Evolutionary conservation across 2,329 filamentous ascomycete genomes (phyloP).

Genomic region (Cercospora janseana): DNA sequence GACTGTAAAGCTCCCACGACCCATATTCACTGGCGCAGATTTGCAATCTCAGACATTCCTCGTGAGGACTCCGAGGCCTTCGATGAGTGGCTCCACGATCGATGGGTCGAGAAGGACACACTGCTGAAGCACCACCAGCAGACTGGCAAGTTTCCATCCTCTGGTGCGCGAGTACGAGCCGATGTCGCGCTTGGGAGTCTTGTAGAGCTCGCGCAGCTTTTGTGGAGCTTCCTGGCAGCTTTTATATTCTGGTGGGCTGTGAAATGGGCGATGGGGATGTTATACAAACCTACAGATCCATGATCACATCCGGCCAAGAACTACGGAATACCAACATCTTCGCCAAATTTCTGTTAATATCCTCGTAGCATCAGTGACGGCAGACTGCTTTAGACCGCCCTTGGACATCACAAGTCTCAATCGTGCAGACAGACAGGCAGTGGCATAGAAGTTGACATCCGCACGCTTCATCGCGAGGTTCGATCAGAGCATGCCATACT

Average conservation of each 20-base stretch:
- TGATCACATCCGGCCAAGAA: too few relatives aligned
- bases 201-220: slow-evolving; percentile 46
- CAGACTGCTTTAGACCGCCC: too few relatives aligned
- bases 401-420: too few relatives aligned
- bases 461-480: too few relatives aligned
- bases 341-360: too few relatives aligned
- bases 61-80: slow-evolving; percentile 70
- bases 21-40: slow-evolving; percentile 96
- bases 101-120: slow-evolving; percentile 90
- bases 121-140: slow-evolving; percentile 72
- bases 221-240: slow-evolving; percentile 29
- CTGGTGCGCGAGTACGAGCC: slow-evolving; percentile 36
- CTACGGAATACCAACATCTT: too few relatives aligned
- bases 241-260: background rate
- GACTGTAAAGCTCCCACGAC: slow-evolving; percentile 88
- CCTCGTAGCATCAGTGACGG: too few relatives aligned
- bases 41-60: slow-evolving; percentile 75
- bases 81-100: slow-evolving; percentile 73
- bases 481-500: too few relatives aligned
- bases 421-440: too few relatives aligned
- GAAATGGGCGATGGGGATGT: too few relatives aligned
- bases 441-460: too few relatives aligned
- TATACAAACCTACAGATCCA: too few relatives aligned
- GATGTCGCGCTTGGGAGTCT: slow-evolving; percentile 43
- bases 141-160: slow-evolving; percentile 75